Base-by-base conservation (phyloP, 176 grass and related monocot genomes). In the Ensete ventricosum region DNA sequence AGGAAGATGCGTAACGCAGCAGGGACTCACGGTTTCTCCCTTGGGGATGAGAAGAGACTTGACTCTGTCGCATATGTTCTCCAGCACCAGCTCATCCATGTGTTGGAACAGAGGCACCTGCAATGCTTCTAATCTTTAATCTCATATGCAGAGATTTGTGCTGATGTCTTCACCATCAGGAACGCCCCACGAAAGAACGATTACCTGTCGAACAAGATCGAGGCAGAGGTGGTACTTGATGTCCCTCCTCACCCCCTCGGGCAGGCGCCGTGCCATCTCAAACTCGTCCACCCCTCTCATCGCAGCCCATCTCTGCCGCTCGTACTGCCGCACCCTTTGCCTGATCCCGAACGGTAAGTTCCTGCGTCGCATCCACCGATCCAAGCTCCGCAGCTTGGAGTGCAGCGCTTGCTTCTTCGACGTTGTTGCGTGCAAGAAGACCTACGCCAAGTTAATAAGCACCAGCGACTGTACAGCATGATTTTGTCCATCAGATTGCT, bases 171-270 rank as follows among this genome's bases (percentile, higher is more conserved):
- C 62, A 12, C 9, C 21, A 65, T 43, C 34, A 43, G 34, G 34
- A 43, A 6, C 4, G 34, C 34, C 22, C 22, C 34, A 43, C 6
- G 34, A 43, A 43, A 6, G 34, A 43, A 43, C 34, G 34, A 21
- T 24, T 13, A 87, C 85, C 77, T 97, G 94, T 0, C 94, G 87
- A 19, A 97, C 94, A 20, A 97, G 88, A 76, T 85, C 94, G 0
- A 97, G 94, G 82, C 94, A 93, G 49, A 97, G 94, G 67, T 93
- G 88, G 79, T 91, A 91, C 82, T 93, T 97, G 82, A 97, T 91
- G 84, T 97, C 94, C 3, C 88, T 80, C 50, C 94, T 87, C 68
- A 97, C 64, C 0, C 79, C 94, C 53, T 97, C 94, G 1, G 94
- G 94, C 54, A 97, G 81, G 77, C 93, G 81, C 14, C 81, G 85